Base-by-base conservation (phyloP, 257 asterid genomes). In the Striga asiatica region DNA sequence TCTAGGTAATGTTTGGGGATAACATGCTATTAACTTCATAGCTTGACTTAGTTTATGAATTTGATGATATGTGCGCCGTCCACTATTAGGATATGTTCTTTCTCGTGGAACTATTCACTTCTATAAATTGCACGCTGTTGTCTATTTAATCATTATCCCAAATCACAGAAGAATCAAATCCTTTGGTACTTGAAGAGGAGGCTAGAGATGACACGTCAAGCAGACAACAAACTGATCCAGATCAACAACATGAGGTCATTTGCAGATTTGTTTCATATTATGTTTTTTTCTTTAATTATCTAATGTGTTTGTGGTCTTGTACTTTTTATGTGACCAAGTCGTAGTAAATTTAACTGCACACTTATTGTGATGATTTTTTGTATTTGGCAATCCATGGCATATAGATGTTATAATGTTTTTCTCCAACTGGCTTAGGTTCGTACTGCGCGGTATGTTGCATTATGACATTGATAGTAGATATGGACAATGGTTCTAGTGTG, bases 201-300 rank as follows among this genome's bases (percentile, higher is more conserved):
- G 51, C 57, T 47, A 62, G 31, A 49, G 71, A 60, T 37, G 58
- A 55, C 58, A 64, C 71, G 49, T 58, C 80, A 51, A 61, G 53
- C 56, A 38, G 48, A 17, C 58, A 5, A 21, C 73, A 74, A 45
- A 52, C 34, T 23, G 48, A 28, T 58, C 71, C 74, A 53, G 69
- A 58, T 58, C 69, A 68, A 67, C 70, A 66, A 47, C 54, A 61
- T 20, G 51, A 74, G 97, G 97, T 89, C 54, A 42, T 60, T 71
- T 66, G 54, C 59, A 85, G 51, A 42, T 60, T 71, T 66, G 54
- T 56, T 56, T 56, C 42, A 53, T 32, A 65, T 10, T 16, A 49
- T 50, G 32, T 13, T 43, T 74, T 66, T 64, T 50, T 60, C 43
- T 47, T 8, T 48, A 37, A 5, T 42, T 52, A 7, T 53, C 60